phyloP scores from a whole-genome alignment of 768 basidiomycete species.

The Lentinula aciculospora region DNA sequence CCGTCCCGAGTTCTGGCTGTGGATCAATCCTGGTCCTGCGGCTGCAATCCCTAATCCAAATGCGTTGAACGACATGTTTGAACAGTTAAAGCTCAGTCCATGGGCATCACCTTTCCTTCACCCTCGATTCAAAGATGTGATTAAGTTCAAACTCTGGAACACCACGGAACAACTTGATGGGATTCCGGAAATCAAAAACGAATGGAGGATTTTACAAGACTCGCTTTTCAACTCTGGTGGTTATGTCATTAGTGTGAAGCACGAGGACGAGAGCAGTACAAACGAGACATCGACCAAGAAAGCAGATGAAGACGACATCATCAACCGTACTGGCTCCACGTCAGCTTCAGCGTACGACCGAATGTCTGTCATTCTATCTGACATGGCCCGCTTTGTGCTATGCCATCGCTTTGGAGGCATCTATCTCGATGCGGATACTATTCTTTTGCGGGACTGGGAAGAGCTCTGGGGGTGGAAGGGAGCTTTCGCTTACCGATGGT shows the following conservation, averaged over 20 bases:
- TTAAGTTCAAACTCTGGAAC: slow-evolving; percentile 94
- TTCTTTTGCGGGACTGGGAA: slow-evolving; percentile 92
- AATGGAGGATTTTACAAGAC: slow-evolving; percentile 72
- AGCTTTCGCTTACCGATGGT: slow-evolving; percentile 94
- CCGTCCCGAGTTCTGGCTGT: slow-evolving; percentile 89
- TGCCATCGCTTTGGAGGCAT: slow-evolving; percentile 93
- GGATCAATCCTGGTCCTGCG: slow-evolving; percentile 94
- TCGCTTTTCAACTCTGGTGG: slow-evolving; percentile 88
- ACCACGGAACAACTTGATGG: slow-evolving; percentile 93
- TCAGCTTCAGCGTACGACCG: slow-evolving; percentile 86
- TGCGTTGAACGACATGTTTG: slow-evolving; percentile 78
- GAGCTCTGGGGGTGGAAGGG: slow-evolving; percentile 95
- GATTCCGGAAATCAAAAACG: slow-evolving; percentile 78
- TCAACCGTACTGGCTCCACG: slow-evolving; percentile 83
- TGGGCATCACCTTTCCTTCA: slow-evolving; percentile 94
- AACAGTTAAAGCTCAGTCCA: slow-evolving; percentile 68
- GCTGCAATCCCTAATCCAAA: slow-evolving; percentile 76
- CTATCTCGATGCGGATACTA: slow-evolving; percentile 91
- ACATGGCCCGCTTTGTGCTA: slow-evolving; percentile 95
- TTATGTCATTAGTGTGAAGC: slow-evolving; percentile 59
- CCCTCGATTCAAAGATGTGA: slow-evolving; percentile 79
- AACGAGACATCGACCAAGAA: slow-evolving; percentile 42
- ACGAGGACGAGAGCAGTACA: slow-evolving; percentile 19
- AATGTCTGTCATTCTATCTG: slow-evolving; percentile 86
- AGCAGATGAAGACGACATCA: slow-evolving; percentile 43